Base-by-base conservation (phyloP, 768 basidiomycete genomes). In the Kwoniella shandongensis region DNA sequence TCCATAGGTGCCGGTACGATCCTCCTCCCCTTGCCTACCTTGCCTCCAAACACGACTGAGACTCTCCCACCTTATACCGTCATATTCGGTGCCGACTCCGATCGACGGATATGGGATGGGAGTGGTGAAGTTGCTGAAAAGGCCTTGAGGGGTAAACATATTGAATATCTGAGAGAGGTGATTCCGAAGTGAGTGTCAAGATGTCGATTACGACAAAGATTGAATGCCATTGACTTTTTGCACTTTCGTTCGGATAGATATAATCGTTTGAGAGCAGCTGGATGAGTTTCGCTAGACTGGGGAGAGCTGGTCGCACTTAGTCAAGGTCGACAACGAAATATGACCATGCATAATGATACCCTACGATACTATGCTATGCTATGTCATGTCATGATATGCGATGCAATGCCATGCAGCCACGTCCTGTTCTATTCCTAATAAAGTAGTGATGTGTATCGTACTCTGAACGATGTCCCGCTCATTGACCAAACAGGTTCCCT, bases 81-180 rank as follows among this genome's bases (percentile, higher is more conserved):
- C 8, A 80, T 93, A 4, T 92, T 88, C 73, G 91, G 93, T 0
- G 83, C 84, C 4, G 63, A 67, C n/a, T 74, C 76, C 1, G 86
- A 90, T 59, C 81, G 87, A 52, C 80, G 91, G 46, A 82, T 76
- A 6, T 96, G 92, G 90, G 91, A 88, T 62, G 91, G 89, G 15
- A 81, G 87, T 59, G 90, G 90, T 7, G 84, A 85, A 63, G 80
- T 86, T 0, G 91, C 93, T 68, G 92, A 92, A 67, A 81, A 82
- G 25, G 91, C 91, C 68, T 74, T 97, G 58, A 81, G 90, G 51
- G 79, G 83, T 42, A 97, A 97, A 72, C 93, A 97, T 67, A 84
- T 86, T 3, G 91, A 94, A 67, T 97, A 97, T 75, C 80, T 98
- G 49, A 80, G 86, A 40, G 94, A 97, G 74, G 91, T 91, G 35